Conservation (phyloP, 129 eudicot species). For the Centella asiatica region DNA sequence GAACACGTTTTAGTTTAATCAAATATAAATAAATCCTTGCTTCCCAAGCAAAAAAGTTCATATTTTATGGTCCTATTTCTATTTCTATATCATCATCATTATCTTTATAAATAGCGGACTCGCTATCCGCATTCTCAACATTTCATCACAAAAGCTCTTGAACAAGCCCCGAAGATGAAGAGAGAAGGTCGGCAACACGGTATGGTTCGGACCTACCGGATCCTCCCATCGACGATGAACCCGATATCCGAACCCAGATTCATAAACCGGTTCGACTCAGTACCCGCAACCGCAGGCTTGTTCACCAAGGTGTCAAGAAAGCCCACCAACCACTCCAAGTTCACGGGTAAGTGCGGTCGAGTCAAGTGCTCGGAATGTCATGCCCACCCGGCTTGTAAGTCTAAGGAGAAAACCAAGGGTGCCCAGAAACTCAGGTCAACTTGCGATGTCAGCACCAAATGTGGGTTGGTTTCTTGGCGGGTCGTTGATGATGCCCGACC, state of each 20-base stretch:
- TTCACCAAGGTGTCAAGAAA: constrained; percentile 41
- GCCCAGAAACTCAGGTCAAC: constrained; percentile 33
- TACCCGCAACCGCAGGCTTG: constrained; percentile 38
- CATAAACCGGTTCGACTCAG: constrained; percentile 28
- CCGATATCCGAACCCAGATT: background rate
- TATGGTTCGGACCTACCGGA: background rate
- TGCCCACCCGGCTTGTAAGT: constrained; percentile 38
- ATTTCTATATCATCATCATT: too few relatives aligned
- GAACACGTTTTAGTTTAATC: too few relatives aligned
- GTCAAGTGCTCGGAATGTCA: constrained; percentile 45
- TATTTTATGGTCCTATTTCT: too few relatives aligned
- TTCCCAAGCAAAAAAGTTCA: too few relatives aligned
- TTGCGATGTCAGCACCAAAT: constrained; percentile 9
- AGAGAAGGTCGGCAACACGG: constrained; percentile 8
- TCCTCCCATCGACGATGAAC: background rate
- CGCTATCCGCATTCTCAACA: too few relatives aligned
- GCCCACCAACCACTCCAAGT: constrained; percentile 75
- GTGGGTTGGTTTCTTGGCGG: constrained; percentile 20
- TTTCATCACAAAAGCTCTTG: background rate
- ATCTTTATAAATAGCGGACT: too few relatives aligned
- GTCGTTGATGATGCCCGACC: constrained; percentile 22
- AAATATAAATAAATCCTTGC: too few relatives aligned
- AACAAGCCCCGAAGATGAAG: background rate
- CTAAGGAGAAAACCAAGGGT: constrained; percentile 54
- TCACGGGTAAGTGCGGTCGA: constrained; percentile 48